Base-by-base conservation (phyloP, 768 basidiomycete genomes). In the Collybia sordida region DNA sequence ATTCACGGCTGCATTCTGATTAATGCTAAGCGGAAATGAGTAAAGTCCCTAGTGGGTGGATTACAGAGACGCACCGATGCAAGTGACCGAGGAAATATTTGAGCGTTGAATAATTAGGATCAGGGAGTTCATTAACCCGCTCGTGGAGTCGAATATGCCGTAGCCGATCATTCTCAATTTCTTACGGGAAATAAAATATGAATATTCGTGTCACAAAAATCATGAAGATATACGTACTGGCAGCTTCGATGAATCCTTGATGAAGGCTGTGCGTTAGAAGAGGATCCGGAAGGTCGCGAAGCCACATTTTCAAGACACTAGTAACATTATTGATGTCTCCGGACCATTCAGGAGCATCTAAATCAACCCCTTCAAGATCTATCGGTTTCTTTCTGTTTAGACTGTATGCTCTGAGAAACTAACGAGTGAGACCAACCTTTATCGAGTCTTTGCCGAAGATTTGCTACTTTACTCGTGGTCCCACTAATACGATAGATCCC, bases 81-180 rank as follows among this genome's bases (percentile, higher is more conserved):
- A 99, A 73, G 71, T 99, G 97, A 11, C 91, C 93, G 76, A 99
- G 77, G 67, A 98, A 89, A 67, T 81, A 97, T 65, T 98, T 98
- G 44, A 98, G 76, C 1, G 96, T 96, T 1, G 97, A 92, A 62
- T 99, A 99, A 68, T 98, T 98, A n/a, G 97, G 82, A 70, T 99
- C 97, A 11, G 97, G 96, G 46, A 99, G 78, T 57, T 98, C 96
- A 61, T 99, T 99, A 40, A 99, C 94, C 40, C 94, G 85, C 64
- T 98, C 97, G 62, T 99, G 97, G 45, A 98, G 72, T 43, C 95
- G 84, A 55, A 99, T 98, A 61, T 98, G 96, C 51, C 96, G 82
- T 56, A 98, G 73, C 44, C 96, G 84, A 57, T 97, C 95, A 61
- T 96, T 97, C 47, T 98, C 97, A 54, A 90, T 90, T 64, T 85